Conservation (phyloP, 768 basidiomycete species). For the Udeniomyces megalosporus region DNA sequence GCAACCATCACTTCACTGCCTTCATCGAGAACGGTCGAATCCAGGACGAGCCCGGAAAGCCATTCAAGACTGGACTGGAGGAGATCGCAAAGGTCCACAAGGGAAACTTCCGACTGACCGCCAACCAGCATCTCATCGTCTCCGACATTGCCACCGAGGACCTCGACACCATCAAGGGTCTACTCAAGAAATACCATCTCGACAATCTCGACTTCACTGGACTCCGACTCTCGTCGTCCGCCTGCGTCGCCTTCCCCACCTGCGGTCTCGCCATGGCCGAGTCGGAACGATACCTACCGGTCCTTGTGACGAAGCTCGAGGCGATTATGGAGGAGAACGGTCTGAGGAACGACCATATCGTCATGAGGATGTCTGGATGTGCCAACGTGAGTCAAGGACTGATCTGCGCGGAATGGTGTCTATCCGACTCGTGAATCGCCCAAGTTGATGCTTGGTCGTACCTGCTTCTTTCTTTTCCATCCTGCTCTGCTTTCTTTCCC, state of each 20-base stretch:
- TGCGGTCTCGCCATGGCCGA: constrained; percentile 74
- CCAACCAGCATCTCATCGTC: constrained; percentile 85
- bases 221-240: constrained; percentile 72
- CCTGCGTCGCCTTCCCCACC: constrained; percentile 95
- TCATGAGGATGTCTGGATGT: constrained; percentile 98
- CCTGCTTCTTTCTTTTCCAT: background rate
- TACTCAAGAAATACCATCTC: constrained; percentile 71
- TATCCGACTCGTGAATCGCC: too few relatives aligned
- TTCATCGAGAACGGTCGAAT: constrained; percentile 97
- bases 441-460: too few relatives aligned
- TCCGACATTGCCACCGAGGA: constrained; percentile 65
- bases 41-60: constrained; percentile 75
- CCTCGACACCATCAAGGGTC: constrained; percentile 53
- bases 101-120: constrained; percentile 80
- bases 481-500: background rate
- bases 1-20: constrained; percentile 74
- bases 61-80: constrained; percentile 80
- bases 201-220: constrained; percentile 69
- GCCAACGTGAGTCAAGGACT: constrained; percentile 26
- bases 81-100: constrained; percentile 92
- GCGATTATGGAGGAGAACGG: constrained; percentile 86
- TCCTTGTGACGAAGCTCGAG: constrained; percentile 88
- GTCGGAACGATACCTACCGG: constrained; percentile 68
- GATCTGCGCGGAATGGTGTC: too few relatives aligned
- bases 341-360: constrained; percentile 78